Conservation (phyloP, 1,139 yeast genomes). For the Saccharomyces pastorianus region DNA sequence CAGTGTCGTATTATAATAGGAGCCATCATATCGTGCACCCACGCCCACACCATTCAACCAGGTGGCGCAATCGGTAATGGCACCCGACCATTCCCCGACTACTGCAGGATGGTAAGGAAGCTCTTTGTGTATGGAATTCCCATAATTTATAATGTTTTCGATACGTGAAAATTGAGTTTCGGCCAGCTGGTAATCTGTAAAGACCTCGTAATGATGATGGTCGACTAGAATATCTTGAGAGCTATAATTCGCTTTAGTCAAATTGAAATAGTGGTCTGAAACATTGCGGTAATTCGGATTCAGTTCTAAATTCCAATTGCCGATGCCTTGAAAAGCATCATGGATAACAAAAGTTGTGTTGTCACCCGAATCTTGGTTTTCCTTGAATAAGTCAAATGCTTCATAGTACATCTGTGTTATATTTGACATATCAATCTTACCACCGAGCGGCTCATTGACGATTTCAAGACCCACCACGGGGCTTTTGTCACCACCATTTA, state of each 20-base stretch:
- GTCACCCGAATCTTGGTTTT: slow-evolving; percentile 33
- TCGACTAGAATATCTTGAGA: slow-evolving; percentile 40
- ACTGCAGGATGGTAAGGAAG: slow-evolving; percentile 41
- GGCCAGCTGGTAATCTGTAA: slow-evolving; percentile 39
- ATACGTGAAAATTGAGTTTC: slow-evolving; percentile 24
- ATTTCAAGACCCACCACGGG: slow-evolving; percentile 54
- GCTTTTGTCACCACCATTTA: slow-evolving; percentile 43
- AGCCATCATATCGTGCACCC: slow-evolving; percentile 52
- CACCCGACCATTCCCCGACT: slow-evolving; percentile 61
- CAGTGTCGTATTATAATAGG: slow-evolving; percentile 35
- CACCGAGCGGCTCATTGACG: slow-evolving; percentile 57
- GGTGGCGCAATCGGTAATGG: slow-evolving; percentile 56
- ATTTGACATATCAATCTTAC: slow-evolving; percentile 35
- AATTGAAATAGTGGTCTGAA: slow-evolving; percentile 17
- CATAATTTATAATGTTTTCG: slow-evolving; percentile 34
- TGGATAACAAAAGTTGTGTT: slow-evolving; percentile 47
- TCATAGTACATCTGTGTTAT: slow-evolving; percentile 36
- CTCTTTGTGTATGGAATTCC: slow-evolving; percentile 34
- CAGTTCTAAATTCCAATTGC: slow-evolving; percentile 45
- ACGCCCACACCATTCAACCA: slow-evolving; percentile 58
- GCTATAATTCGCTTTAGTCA: slow-evolving; percentile 15
- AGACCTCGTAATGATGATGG: slow-evolving; percentile 62
- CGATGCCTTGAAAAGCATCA: slow-evolving; percentile 48
- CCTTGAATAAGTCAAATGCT: slow-evolving; percentile 29
- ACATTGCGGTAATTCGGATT: slow-evolving; percentile 29